These are phyloP conservation scores for Clitopilus passeckerianus DNA, from an alignment of 768 basidiomycete genomes.

Conservation along the genomic window DNA sequence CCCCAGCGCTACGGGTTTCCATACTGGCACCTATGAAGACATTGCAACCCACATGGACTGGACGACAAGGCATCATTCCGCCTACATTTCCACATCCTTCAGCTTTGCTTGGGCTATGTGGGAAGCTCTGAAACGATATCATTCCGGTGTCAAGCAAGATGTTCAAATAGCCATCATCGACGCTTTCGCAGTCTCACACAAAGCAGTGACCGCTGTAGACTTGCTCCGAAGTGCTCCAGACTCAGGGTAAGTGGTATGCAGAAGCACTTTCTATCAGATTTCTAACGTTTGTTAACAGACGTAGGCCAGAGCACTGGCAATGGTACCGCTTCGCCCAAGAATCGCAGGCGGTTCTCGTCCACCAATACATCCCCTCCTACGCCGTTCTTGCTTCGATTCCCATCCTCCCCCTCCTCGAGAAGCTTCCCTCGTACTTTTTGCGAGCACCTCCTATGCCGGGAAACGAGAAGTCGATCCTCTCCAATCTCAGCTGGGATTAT, in stretches of 20 bases:
- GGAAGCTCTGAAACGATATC: slow-evolving; percentile 77
- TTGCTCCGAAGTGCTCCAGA: slow-evolving; percentile 47
- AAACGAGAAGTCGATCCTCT: slow-evolving; percentile 24
- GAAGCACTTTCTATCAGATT: background rate
- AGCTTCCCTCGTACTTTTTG: slow-evolving; percentile 70
- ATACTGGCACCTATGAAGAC: slow-evolving; percentile 46
- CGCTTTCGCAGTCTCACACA: slow-evolving; percentile 49
- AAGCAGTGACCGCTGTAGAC: slow-evolving; percentile 62
- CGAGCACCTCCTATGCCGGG: slow-evolving; percentile 19
- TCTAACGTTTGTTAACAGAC: slow-evolving; percentile 5
- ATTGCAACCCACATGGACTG: slow-evolving; percentile 71
- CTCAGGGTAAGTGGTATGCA: slow-evolving; percentile 44
- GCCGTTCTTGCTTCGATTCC: slow-evolving; percentile 71
- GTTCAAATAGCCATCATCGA: slow-evolving; percentile 79
- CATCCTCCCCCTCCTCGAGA: slow-evolving; percentile 56
- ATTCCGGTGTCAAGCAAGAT: slow-evolving; percentile 66
- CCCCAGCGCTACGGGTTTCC: background rate
- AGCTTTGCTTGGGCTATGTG: slow-evolving; percentile 81
- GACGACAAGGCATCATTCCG: slow-evolving; percentile 66
- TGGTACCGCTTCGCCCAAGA: slow-evolving; percentile 75
- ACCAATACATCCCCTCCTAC: slow-evolving; percentile 59
- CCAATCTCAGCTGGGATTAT: slow-evolving; percentile 48
- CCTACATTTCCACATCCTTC: slow-evolving; percentile 72
- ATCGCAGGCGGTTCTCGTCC: slow-evolving; percentile 70
- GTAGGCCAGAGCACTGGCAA: slow-evolving; percentile 53